phyloP scores from a whole-genome alignment of 2,329 filamentous ascomycete species.

The Pseudogymnoascus sp. region DNA sequence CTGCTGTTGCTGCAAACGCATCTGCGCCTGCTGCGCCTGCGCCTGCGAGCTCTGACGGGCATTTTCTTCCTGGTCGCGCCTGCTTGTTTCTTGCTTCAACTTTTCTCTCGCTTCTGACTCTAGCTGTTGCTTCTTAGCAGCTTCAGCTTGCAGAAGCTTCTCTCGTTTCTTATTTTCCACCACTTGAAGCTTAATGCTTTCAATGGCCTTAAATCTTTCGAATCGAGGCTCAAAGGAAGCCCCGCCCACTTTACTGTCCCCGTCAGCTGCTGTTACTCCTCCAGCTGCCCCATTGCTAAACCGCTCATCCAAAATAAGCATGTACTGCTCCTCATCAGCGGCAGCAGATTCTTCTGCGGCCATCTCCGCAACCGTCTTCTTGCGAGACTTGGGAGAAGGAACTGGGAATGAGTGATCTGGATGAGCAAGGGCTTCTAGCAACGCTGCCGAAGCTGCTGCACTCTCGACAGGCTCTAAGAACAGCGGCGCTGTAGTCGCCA shows the following conservation, averaged over 20 bases:
- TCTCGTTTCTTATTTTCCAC: slow-evolving; percentile 71
- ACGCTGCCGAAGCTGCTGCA: slow-evolving; percentile 58
- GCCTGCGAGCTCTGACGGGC: not conserved
- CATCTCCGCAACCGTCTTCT: slow-evolving; percentile 89
- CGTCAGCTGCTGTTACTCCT: slow-evolving; percentile 52
- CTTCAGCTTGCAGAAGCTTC: slow-evolving; percentile 52
- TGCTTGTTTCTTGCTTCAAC: slow-evolving; percentile 25
- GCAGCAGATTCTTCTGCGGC: slow-evolving; percentile 89
- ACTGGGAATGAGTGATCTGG: slow-evolving; percentile 69
- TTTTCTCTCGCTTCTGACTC: slow-evolving; percentile 41
- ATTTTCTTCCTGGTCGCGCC: slow-evolving; percentile 28
- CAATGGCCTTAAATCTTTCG: slow-evolving; percentile 84
- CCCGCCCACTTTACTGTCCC: slow-evolving; percentile 62
- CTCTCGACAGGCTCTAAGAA: slow-evolving; percentile 68
- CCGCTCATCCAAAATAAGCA: slow-evolving; percentile 86
- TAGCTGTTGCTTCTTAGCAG: slow-evolving; percentile 40
- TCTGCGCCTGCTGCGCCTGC: slow-evolving; percentile 16
- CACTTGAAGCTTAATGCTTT: slow-evolving; percentile 71
- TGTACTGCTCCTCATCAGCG: slow-evolving; percentile 81
- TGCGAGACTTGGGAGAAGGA: slow-evolving; percentile 79
- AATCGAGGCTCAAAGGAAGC: slow-evolving; percentile 79
- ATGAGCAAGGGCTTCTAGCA: slow-evolving; percentile 66
- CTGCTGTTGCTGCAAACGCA: slow-evolving; percentile 19
- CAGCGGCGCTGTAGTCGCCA: slow-evolving; percentile 66
- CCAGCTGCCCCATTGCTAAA: slow-evolving; percentile 55